Conservation (phyloP, 306 rosid genomes). For the Inga laurina region DNA sequence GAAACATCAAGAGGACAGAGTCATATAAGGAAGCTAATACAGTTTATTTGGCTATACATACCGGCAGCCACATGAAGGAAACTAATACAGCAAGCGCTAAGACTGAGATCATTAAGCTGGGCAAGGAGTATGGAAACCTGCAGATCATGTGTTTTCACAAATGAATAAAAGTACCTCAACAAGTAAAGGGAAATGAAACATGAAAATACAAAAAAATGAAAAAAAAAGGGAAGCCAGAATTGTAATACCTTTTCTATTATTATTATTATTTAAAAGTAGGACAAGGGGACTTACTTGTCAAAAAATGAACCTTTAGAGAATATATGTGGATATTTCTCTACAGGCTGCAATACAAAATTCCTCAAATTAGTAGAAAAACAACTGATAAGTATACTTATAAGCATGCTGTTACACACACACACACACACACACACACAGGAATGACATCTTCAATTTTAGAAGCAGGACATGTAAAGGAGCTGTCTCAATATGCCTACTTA, state of each 20-base stretch:
- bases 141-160: conserved; percentile 8
- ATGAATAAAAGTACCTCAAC: conserved; percentile 2
- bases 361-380: conserved; percentile 10
- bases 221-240: neutral
- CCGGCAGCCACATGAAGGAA: conserved; percentile 51
- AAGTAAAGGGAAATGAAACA: neutral
- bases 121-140: conserved; percentile 55
- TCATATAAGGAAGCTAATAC: neutral
- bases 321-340: conserved; percentile 67
- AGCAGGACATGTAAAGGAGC: neutral
- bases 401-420: neutral
- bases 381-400: neutral
- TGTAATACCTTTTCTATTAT: neutral
- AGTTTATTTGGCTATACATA: conserved; percentile 12
- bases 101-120: conserved; percentile 41
- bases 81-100: conserved; percentile 27
- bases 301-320: conserved; percentile 64
- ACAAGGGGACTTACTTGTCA: conserved; percentile 61
- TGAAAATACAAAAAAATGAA: neutral
- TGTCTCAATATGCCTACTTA: neutral
- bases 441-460: too few relatives aligned
- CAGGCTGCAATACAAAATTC: conserved; percentile 60
- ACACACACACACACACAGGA: neutral
- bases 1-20: neutral
- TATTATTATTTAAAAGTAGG: neutral